phyloP scores from a whole-genome alignment of 345 rosid genomes.

The Corchorus olitorius region DNA sequence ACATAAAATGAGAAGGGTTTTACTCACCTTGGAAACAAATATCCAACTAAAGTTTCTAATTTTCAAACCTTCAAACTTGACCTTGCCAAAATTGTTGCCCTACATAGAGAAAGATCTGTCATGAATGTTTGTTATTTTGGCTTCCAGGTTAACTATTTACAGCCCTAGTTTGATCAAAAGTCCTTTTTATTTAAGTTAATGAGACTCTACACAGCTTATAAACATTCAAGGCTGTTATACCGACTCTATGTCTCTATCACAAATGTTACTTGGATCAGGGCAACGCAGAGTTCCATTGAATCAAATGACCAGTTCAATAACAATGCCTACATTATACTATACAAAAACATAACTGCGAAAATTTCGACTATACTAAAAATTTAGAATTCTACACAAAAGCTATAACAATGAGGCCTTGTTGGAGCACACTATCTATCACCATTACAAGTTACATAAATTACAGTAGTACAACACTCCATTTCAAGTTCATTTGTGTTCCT shows the following conservation, averaged over 20 bases:
- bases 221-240: background rate
- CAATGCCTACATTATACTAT: background rate
- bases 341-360: background rate
- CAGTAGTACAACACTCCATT: background rate
- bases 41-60: background rate
- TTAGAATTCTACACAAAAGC: slow-evolving; percentile 1
- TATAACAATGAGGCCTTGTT: background rate
- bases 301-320: background rate
- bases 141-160: background rate
- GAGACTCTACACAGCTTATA: background rate
- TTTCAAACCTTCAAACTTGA: background rate
- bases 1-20: background rate
- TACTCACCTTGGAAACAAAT: background rate
- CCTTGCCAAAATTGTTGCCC: background rate
- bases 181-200: background rate
- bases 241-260: background rate
- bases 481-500: background rate
- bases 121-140: background rate
- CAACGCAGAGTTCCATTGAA: background rate
- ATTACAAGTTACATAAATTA: slow-evolving; percentile 10
- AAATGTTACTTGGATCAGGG: background rate
- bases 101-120: background rate
- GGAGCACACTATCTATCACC: background rate
- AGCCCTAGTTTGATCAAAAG: background rate
- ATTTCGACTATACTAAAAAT: background rate